Evolutionary conservation across 2,329 filamentous ascomycete species (phyloP), one percentile per base, ranked within the genome.

Genomic region (Thelonectria discophora): DNA sequence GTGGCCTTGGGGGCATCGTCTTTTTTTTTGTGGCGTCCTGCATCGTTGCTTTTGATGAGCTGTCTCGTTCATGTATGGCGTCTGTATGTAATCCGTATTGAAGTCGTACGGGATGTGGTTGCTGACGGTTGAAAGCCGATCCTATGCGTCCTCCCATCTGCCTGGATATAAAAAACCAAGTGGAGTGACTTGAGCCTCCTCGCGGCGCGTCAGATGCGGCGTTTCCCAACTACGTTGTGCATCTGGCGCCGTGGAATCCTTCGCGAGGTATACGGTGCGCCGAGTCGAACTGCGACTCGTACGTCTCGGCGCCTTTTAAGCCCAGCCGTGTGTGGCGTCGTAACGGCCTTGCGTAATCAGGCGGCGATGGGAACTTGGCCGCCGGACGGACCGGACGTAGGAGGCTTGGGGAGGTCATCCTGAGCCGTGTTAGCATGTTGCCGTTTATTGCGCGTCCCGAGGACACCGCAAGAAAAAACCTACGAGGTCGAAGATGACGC

Each of bases 401-500:
- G 75, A 55, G 72, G 78, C 62, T 81, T 78, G 0, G 81, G 81
- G 13, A 83, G 66, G 57, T 82, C 79, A 55, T 82, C 78, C 81
- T 83, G 55, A 24, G 32, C 13, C 10, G 18, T 21, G n/a, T 52
- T 51, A 48, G 47, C 46, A 49, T 11, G 53, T 21, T 45, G 39
- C 21, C 21, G 6, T 24, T 53, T 47, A 42, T 43, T 17, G 6
- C 27, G 9, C 24, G 15, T 24, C 5, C 21, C 8, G 24, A 27
- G 12, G 5, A 21, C 3, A 39, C 30, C 50, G n/a, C 12, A n/a
- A 24, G 30, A 1, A 1, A 27, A n/a, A 46, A 72, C 89, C 71
- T 78, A 95, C 93, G 74, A 87, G 78, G 67, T 98, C 95, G 71
- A 93, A 99, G 48, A 99, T 96, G 13, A 99, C 94, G 60, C 90